phyloP scores from a whole-genome alignment of 495 filamentous ascomycete species.

The Talaromyces borbonicus region DNA sequence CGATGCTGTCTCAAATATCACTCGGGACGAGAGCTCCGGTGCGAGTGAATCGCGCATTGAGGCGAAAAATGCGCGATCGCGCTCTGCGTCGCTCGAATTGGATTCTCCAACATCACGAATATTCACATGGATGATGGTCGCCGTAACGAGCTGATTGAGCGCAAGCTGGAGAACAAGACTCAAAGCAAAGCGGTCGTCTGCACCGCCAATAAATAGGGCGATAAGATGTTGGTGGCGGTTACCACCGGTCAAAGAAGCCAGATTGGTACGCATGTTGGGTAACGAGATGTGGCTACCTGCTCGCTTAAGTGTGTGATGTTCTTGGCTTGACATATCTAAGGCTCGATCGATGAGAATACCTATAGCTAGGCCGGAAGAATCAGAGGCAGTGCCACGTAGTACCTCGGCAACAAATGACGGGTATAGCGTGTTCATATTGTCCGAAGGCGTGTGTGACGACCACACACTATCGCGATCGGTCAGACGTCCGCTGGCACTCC shows the following conservation, averaged over 20 bases:
- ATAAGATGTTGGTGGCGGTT: slow-evolving; percentile 78
- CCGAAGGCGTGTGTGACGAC: slow-evolving; percentile 16
- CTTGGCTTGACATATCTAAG: slow-evolving; percentile 25
- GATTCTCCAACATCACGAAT: background rate
- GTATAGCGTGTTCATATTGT: slow-evolving; percentile 38
- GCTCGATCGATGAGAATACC: slow-evolving; percentile 79
- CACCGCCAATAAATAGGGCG: slow-evolving; percentile 76
- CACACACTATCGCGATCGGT: slow-evolving; percentile 42
- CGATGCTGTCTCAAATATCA: slow-evolving; percentile 44
- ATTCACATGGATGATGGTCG: slow-evolving; percentile 24
- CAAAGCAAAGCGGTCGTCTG: slow-evolving; percentile 74
- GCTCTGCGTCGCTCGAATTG: slow-evolving; percentile 10
- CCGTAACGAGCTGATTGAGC: slow-evolving; percentile 57
- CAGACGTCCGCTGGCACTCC: slow-evolving; percentile 75
- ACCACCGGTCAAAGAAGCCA: slow-evolving; percentile 33
- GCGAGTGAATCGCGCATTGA: slow-evolving; percentile 54
- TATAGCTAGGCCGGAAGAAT: slow-evolving; percentile 47
- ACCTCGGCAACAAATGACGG: slow-evolving; percentile 57
- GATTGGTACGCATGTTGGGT: slow-evolving; percentile 33
- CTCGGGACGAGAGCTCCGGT: slow-evolving; percentile 43
- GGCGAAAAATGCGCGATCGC: slow-evolving; percentile 53
- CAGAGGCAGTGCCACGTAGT: slow-evolving; percentile 26
- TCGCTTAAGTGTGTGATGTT: slow-evolving; percentile 41
- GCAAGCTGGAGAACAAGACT: slow-evolving; percentile 73
- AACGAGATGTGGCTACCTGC: slow-evolving; percentile 49